A percentile compares a stretch with the other conserved stretches of the same genome.
phyloP scores from a whole-genome alignment of 768 basidiomycete species.

The Phlegmacium glaucopus region DNA sequence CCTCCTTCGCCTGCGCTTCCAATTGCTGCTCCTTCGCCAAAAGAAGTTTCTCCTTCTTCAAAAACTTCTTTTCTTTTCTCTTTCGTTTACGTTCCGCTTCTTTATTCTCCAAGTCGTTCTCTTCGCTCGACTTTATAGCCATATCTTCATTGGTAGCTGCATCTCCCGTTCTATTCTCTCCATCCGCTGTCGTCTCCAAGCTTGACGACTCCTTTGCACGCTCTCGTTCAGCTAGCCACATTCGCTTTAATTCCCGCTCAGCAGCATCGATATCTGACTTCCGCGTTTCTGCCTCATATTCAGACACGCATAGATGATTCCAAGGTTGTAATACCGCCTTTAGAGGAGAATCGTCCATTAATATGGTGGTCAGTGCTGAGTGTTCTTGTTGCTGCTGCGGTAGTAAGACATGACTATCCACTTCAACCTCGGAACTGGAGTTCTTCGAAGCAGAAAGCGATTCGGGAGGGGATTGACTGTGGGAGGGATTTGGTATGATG shows the following conservation, averaged over 20 bases:
- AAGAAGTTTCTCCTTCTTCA: slow-evolving; percentile 13
- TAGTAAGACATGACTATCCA: no score
- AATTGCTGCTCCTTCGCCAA: slow-evolving; percentile 1
- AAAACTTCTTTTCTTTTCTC: slow-evolving; percentile 2
- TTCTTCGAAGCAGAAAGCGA: neutral
- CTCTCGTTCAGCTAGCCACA: neutral
- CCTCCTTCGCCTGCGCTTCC: neutral
- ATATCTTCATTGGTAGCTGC: no score
- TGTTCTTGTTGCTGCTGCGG: slow-evolving; percentile 18
- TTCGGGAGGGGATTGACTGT: neutral
- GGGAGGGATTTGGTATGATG: slow-evolving; percentile 4
- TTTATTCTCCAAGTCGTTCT: neutral
- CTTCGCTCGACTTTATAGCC: neutral
- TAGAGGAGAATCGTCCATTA: slow-evolving; percentile 53
- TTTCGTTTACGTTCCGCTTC: slow-evolving; percentile 14
- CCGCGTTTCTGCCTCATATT: slow-evolving; percentile 53
- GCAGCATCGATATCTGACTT: slow-evolving; percentile 22
- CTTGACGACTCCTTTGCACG: neutral
- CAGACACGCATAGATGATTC: slow-evolving; percentile 76
- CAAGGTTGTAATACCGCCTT: slow-evolving; percentile 69
- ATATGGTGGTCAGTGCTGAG: slow-evolving; percentile 43
- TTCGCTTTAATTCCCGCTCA: slow-evolving; percentile 7
- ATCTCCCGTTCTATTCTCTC: neutral
- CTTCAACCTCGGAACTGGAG: no score
- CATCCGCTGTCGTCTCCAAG: slow-evolving; percentile 1